Conservation (phyloP, 1,284 basidiomycete genomes). For the Takashimella koratensis region DNA sequence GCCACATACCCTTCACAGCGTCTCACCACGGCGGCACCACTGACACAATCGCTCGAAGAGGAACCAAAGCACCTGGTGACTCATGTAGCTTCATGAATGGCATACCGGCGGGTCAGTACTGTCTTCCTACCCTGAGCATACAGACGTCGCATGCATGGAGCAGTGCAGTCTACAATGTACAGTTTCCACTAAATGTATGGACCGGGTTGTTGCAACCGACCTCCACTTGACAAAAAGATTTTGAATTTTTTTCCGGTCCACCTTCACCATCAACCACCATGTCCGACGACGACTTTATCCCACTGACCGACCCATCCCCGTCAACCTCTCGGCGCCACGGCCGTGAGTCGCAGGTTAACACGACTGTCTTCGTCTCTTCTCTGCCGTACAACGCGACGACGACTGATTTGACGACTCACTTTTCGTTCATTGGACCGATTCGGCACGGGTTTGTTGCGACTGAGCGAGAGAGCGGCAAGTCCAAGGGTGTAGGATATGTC, state of each 20-base stretch:
- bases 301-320: constrained; percentile 19
- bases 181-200: neutral
- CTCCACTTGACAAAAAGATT: neutral
- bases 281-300: constrained; percentile 38
- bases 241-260: neutral
- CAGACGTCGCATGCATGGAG: too few species aligned
- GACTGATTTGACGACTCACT: constrained; percentile 82
- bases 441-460: constrained; percentile 91
- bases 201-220: neutral
- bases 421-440: constrained; percentile 93
- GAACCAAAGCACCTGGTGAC: too few species aligned
- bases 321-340: constrained; percentile 4
- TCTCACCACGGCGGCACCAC: too few species aligned
- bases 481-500: constrained; percentile 98
- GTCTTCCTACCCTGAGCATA: too few species aligned
- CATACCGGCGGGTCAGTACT: too few species aligned
- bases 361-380: constrained; percentile 50
- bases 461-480: constrained; percentile 63
- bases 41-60: too few species aligned
- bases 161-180: neutral
- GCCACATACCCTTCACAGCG: too few species aligned
- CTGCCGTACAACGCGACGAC: constrained; percentile 86
- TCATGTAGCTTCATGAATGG: too few species aligned
- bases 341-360: constrained; percentile 6
- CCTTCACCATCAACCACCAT: constrained; percentile 9